Base-by-base conservation (phyloP, 768 basidiomycete species). In the Tephrocybe sp. region DNA sequence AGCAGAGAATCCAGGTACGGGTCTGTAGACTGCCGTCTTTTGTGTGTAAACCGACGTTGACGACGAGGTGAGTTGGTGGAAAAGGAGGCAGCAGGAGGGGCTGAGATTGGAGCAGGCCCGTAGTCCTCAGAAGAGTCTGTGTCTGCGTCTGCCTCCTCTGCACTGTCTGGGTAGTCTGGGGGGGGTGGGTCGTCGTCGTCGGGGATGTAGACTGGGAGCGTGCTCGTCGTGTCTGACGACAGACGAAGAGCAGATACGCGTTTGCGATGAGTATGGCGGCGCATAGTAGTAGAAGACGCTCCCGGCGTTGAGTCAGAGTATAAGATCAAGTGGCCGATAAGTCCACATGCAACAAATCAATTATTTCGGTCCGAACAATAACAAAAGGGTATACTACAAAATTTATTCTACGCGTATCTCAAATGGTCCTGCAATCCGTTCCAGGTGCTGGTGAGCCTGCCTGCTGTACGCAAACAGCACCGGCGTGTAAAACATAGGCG, bases 131-230 rank as follows among this genome's bases (percentile, higher is more conserved):
- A 16, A 24, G 27, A 56, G 57, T 70, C 71, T 16, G 70, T 79
- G 60, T 89, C 86, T 31, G 77, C 81, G 72, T 89, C 88, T 13
- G 79, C 86, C 60, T 90, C 88, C 62, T 89, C 83, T 55, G 84
- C 82, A 49, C 86, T 86, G 60, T 87, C 84, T 39, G 86, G 80
- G 59, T 89, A 89, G 60, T 87, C 86, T 28, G 87, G 87, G 13
- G 87, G 87, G 13, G 87, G 87, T 30, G 68, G 73, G 65, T 87
- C 86, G 32, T 69, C 76, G n/a, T 73, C 68, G 7, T 50, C 28
- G 16, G 65, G 59, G 32, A 77, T 76, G 66, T 89, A 89, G 51
- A 80, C 79, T 6, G 87, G 87, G 28, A 34, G 32, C 12, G 32
- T 15, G 16, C 16, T 11, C 13, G 32, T 34, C 8, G 32, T 34